Base-by-base conservation (phyloP, 2,329 filamentous ascomycete species). In the Emergomyces orientalis region DNA sequence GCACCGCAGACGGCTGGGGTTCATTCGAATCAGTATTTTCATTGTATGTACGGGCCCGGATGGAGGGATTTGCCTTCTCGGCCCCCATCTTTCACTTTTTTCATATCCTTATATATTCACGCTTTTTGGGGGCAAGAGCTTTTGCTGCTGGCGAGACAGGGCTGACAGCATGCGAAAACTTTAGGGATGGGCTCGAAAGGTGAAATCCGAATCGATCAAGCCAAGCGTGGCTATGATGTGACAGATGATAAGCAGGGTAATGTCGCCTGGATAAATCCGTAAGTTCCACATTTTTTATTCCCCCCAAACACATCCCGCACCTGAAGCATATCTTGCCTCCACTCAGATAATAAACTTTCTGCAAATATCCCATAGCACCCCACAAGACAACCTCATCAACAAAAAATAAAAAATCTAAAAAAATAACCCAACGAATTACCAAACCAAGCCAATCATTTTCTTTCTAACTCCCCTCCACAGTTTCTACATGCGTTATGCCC, bases 21-120 rank as follows among this genome's bases (percentile, higher is more conserved):
- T n/a, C 93, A 97, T 78, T 93, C 88, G 1, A 96, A 96, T 75
- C 92, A 97, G 79, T 94, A 96, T 78, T 97, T 97, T 81, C 92
- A 97, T 78, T 96, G 76, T 79, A 71, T 37, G 75, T 69, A 34
- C 51, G 32, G 11, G 17, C n/a, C 8, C 1, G 17, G 51, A 9
- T 8, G 30, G 22, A 49, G 11, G 11, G 17, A 27, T 54, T 54
- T 34, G 27, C 32, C 47, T 9, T 13, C 41, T 34, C 49, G 34
- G 51, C 59, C 54, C 32, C 5, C 55, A 4, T 32, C 37, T 39
- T 19, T 34, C 43, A 14, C 17, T 14, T 6, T 34, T 22, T 22
- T 59, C 39, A 11, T 14, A 7, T 14, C 32, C 34, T 54, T 34
- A 27, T 27, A 14, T 34, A 3, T 27, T 57, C 5, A 17, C 13